Evolutionary conservation across 2,329 filamentous ascomycete species (phyloP), one percentile per base, ranked within the genome.

Genomic region (Emmonsiellopsis sp.): DNA sequence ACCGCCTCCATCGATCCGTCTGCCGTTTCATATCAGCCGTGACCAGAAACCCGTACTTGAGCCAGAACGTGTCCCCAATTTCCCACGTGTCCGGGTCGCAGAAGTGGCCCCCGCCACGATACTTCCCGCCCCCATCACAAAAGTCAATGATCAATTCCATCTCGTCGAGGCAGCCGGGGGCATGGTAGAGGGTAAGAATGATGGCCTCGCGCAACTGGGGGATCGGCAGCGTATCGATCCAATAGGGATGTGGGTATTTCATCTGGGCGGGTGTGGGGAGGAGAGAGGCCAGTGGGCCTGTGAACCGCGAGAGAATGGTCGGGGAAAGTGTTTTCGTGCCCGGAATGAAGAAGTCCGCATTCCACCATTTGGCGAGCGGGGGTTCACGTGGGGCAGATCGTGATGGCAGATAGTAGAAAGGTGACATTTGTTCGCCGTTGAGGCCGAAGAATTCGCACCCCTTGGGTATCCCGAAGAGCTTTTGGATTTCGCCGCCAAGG

Each of bases 361-460:
- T 42, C 47, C 47, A 49, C 47, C 47, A 49, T 49, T 49, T 42
- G 17, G 47, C 32, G 36, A 34, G 32, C 17, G 17, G 36, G 11
- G 47, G 47, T 31, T 49, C 13, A 27, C 14, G 34, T 2, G 36
- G 47, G 31, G 34, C 32, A 17, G 47, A 49, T 34, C 47, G 47
- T n/a, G 47, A 49, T 10, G 47, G 47, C 14, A 49, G 47, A 34
- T 49, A 49, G 37, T 40, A 49, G n/a, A 49, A 49, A 31, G 47
- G 47, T n/a, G 47, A 49, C 47, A 49, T 49, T 42, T 49, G 36
- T 33, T 49, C 47, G 36, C 47, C 47, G 39, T 49, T 40, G 31
- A 40, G 27, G 21, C 47, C 47, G 17, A 49, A 40, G 31, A 49
- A 40, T 33, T 49, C 47, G 21, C 47, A 49, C 5, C 47, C 47